phyloP scores from a whole-genome alignment of 148 eudicot species.

The Salicornia ramosissima region DNA sequence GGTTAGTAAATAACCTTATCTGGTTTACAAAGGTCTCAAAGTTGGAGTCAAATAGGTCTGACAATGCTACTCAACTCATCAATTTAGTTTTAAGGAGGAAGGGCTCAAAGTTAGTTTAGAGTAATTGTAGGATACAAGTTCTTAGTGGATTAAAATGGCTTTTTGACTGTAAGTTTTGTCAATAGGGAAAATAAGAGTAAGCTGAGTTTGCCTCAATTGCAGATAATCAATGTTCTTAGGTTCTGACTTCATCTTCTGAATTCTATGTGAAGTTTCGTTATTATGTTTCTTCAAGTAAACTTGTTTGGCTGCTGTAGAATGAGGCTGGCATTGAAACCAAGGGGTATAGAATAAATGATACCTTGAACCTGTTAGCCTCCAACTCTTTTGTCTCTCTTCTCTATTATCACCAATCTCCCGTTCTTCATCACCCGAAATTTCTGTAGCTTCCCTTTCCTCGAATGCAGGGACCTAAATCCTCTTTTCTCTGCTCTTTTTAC shows the following conservation, averaged over 20 bases:
- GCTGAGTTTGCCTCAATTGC: background rate
- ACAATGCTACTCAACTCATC: conserved; percentile 2
- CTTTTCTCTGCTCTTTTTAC: too few relatives aligned
- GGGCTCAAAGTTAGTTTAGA: background rate
- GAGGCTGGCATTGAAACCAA: too few relatives aligned
- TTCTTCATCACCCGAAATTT: too few relatives aligned
- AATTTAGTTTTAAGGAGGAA: background rate
- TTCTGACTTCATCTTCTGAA: background rate
- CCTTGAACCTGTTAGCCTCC: too few relatives aligned
- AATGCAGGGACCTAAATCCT: too few relatives aligned
- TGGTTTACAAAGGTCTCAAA: background rate
- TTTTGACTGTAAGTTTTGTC: background rate
- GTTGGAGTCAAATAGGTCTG: background rate
- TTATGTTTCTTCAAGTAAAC: background rate
- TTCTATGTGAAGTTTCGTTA: background rate
- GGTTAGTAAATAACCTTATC: conserved; percentile 36
- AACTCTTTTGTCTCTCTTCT: too few relatives aligned
- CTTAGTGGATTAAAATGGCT: background rate
- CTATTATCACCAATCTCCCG: too few relatives aligned
- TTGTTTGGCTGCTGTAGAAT: background rate
- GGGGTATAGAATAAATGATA: too few relatives aligned
- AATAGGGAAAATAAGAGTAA: too few relatives aligned
- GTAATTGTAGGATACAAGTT: background rate
- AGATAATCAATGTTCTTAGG: conserved; percentile 1
- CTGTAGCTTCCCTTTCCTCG: too few relatives aligned